Evolutionary conservation across 176 grass and related monocot species (phyloP).

Genomic region (Eleusine indica): DNA sequence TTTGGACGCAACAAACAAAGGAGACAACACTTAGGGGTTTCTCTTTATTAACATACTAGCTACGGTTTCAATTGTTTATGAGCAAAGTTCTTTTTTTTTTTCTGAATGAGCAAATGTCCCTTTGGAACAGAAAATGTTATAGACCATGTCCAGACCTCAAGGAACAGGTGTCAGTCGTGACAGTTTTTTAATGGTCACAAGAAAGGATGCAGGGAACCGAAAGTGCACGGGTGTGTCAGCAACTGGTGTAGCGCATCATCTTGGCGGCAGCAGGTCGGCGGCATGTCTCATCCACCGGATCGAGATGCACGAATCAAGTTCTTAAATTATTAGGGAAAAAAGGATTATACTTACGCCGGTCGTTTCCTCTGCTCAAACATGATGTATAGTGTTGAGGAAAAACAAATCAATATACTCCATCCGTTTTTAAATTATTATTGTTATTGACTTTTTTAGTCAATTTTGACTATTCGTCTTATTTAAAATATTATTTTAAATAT

Average conservation of each 20-base stretch:
- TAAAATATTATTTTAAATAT: too few relatives aligned
- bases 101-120: not conserved
- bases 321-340: not conserved
- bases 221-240: conserved; percentile 2
- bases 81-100: too few relatives aligned
- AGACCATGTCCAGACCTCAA: not conserved
- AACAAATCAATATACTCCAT: too few relatives aligned
- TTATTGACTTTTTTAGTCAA: too few relatives aligned
- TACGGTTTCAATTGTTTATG: not conserved
- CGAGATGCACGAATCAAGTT: conserved; percentile 10
- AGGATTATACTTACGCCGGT: not conserved
- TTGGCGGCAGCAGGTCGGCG: not conserved
- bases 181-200: not conserved
- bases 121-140: not conserved
- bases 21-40: too few relatives aligned
- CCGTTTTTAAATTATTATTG: too few relatives aligned
- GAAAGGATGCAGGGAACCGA: conserved; percentile 6
- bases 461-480: too few relatives aligned
- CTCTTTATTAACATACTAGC: not conserved
- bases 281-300: not conserved
- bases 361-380: not conserved
- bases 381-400: too few relatives aligned
- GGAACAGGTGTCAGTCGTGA: not conserved
- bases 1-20: not conserved
- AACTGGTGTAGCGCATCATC: not conserved